Base-by-base conservation (phyloP, 139 green algal species). In the Coelastrella sp. region DNA sequence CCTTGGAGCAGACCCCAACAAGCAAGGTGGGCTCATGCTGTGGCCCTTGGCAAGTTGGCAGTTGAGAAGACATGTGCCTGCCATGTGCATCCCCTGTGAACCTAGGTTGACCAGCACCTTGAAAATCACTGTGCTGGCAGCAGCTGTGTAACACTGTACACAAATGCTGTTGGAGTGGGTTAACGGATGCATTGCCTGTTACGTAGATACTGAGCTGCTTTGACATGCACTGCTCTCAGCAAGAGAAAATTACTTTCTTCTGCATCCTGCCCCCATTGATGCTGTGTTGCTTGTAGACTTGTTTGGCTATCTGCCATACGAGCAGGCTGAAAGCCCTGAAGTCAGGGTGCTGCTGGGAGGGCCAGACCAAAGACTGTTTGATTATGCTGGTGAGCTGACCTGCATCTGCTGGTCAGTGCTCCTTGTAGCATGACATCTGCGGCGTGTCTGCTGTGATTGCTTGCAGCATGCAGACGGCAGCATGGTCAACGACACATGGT, bases 311-410 rank as follows among this genome's bases (percentile, higher is more conserved):
- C 14, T 88, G 72, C 65, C 22, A n/a, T 90, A 78, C 60, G 85
- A 90, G 72, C 85, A 88, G 66, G 93, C 95, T 17, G 89, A 95
- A 22, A 57, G 14, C 8, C 93, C 95, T 61, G 94, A 94, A 11
- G 88, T 97, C 19, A 75, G 95, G 4, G 59, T 81, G 56, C 79
- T 96, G 83, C 93, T 97, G 87, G 95, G 94, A 0, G 95, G 95
- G 0, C 95, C 95, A 7, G 95, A 97, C 89, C 92, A 92, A 19
- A 83, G 88, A 27, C 73, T 94, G 35, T 94, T 93, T 75, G 75
- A 91, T 49, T 91, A 68, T 76, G 89, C 89, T 76, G 82, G 82
- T 90, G 35, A 27, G 88, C 19, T 11, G 25, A 20, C 8, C 0
- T 25, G 1, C 70, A 78, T 25, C 11, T 78, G 17, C 12, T 17